These are phyloP conservation scores for Myxozyma melibiosi DNA, from an alignment of 805 yeast species.

Conservation along the genomic window DNA sequence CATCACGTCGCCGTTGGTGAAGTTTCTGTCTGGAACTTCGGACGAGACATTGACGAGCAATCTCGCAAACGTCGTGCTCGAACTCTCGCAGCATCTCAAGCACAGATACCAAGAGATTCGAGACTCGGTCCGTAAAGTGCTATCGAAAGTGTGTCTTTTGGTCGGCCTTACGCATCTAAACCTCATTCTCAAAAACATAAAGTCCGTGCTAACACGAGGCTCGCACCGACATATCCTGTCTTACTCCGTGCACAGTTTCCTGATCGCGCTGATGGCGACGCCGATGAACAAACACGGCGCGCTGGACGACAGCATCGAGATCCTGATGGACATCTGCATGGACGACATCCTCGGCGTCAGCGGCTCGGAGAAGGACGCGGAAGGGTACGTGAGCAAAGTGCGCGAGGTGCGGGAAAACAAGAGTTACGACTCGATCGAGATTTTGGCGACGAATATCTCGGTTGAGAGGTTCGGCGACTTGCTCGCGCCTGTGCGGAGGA, in stretches of 20 bases:
- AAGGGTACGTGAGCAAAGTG: slow-evolving; percentile 81
- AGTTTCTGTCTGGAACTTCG: slow-evolving; percentile 64
- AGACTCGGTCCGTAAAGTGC: slow-evolving; percentile 77
- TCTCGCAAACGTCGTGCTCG: slow-evolving; percentile 81
- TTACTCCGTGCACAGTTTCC: slow-evolving; percentile 75
- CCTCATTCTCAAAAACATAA: slow-evolving; percentile 77
- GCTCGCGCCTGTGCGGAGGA: slow-evolving; percentile 66
- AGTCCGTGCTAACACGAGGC: slow-evolving; percentile 78
- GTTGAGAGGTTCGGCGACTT: slow-evolving; percentile 59
- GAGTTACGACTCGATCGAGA: slow-evolving; percentile 84
- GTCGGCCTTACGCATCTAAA: slow-evolving; percentile 75
- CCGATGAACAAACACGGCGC: slow-evolving; percentile 62
- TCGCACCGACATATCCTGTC: slow-evolving; percentile 93
- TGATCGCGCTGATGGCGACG: slow-evolving; percentile 53
- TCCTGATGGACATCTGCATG: slow-evolving; percentile 76
- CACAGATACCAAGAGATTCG: slow-evolving; percentile 84
- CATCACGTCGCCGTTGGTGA: slow-evolving; percentile 75
- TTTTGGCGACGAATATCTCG: slow-evolving; percentile 65
- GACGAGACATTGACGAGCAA: slow-evolving; percentile 56
- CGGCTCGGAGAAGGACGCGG: slow-evolving; percentile 93
- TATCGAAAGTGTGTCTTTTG: slow-evolving; percentile 62
- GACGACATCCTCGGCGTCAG: slow-evolving; percentile 91
- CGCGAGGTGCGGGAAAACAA: slow-evolving; percentile 88
- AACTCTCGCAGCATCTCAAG: slow-evolving; percentile 85
- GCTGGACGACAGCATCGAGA: slow-evolving; percentile 60